Base-by-base conservation (phyloP, 1,284 basidiomycete genomes). In the Ceratobasidium sp. region DNA sequence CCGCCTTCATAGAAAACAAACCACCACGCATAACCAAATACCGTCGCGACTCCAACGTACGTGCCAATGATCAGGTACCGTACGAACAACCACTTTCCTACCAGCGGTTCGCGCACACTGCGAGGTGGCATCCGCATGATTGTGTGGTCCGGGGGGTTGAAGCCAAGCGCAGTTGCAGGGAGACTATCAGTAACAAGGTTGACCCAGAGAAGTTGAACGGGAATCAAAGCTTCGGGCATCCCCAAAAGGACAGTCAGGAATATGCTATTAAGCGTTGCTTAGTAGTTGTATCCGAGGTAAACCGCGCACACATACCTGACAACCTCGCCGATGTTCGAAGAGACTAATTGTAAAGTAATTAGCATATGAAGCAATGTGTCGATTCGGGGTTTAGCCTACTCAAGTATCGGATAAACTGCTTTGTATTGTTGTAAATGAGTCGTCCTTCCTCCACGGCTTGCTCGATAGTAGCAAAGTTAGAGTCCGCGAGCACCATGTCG, bases 21-120 rank as follows among this genome's bases (percentile, higher is more conserved):
- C 96, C 96, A 98, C 96, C 96, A 99, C 0, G 94, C 95, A 79
- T 98, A 98, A 56, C 96, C 96, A 76, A 92, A 94, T 51, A 98
- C 96, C 9, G 97, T 98, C 0, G 95, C 96, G 62, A 88, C 88
- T 48, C 97, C 96, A 70, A 99, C 96, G 78, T 98, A 99, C 51
- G 86, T 86, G 7, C 96, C 97, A 75, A 99, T 89, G 72, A 98
- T 86, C 84, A 98, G 83, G 81, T 98, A 99, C 53, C 96, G 87
- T 84, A 98, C 89, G 84, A 99, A 98, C 59, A 99, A 82, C 96
- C 96, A 98, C 75, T 87, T 88, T 63, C 92, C 90, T 53, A 99
- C 88, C 46, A 99, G 86, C 0, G 96, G 95, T 79, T 98, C 97
- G 63, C 88, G 88, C 76, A 90, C 90, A 77, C 89, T 89, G 73